A percentile compares a stretch with the other conserved stretches of the same genome.
Conservation (phyloP, 176 grass and related monocot genomes). For the Calamus simplicifolius region DNA sequence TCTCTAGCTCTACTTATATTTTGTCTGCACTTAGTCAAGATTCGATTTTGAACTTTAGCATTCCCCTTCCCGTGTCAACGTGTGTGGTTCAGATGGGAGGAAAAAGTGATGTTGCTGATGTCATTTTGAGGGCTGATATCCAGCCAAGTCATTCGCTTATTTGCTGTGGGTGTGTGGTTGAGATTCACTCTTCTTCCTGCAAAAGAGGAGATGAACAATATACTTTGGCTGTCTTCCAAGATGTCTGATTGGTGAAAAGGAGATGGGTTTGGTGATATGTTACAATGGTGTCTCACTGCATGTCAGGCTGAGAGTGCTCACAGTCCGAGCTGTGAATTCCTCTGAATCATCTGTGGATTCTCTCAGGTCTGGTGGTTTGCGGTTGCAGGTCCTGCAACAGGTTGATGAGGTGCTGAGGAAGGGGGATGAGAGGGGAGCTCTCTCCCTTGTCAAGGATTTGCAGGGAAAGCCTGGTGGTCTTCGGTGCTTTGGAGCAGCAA, state of each 20-base stretch:
- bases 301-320: slow-evolving; percentile 1
- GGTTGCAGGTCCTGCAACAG: slow-evolving; percentile 25
- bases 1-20: too few species aligned
- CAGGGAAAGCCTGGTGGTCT: slow-evolving; percentile 43
- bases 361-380: not conserved
- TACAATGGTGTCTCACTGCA: not conserved
- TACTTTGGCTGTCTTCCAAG: too few species aligned
- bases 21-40: too few species aligned
- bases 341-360: not conserved
- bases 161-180: too few species aligned
- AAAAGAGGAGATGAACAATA: too few species aligned
- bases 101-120: too few species aligned
- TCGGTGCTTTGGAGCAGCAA: slow-evolving; percentile 49
- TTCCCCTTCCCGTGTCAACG: too few species aligned
- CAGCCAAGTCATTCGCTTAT: too few species aligned
- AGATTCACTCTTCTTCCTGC: too few species aligned
- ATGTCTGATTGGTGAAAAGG: not conserved
- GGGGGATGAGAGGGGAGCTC: slow-evolving; percentile 52
- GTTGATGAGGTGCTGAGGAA: slow-evolving; percentile 57
- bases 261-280: slow-evolving; percentile 9
- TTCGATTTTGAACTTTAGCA: too few species aligned
- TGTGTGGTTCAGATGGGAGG: too few species aligned
- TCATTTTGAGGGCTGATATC: too few species aligned
- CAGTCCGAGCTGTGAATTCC: slow-evolving; percentile 5
- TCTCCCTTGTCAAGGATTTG: slow-evolving; percentile 45